Evolutionary conservation across 2,329 filamentous ascomycete species (phyloP), one percentile per base, ranked within the genome.

Genomic region (Diaporthe citrichinensis): DNA sequence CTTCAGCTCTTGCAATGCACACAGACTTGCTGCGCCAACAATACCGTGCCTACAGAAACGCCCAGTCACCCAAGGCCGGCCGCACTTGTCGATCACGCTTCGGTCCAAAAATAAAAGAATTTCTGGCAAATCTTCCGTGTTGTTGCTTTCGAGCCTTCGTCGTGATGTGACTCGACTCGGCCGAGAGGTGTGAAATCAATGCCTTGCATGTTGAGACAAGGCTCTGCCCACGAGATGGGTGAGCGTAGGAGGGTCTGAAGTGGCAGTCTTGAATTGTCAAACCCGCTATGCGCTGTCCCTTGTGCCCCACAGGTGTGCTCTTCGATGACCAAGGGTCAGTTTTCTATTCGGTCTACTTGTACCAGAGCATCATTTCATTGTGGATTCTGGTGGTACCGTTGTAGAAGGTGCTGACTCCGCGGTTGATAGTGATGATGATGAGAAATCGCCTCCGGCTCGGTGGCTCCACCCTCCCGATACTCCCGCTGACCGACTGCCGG

Each of bases 401-500:
- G 58, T 17, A 15, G 36, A 12, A 17, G 39, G 6, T 28, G 58
- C 25, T 65, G 44, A 31, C 39, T 31, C 25, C 46, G 28, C 44
- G 1, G 2, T n/a, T 23, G 31, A 53, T 9, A 39, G 46, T 69
- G 49, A 46, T 69, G 65, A 55, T 69, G 65, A 39, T 69, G 65
- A 69, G 65, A 69, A 69, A 69, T 69, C 65, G 49, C 65, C 34
- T 69, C 74, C 74, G 74, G 74, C 74, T 76, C 74, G 74, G 74
- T 76, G 44, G 72, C 44, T 49, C 74, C 49, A 76, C 62, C 15
- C 28, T 74, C 44, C 75, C 68, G 72, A 44, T 25, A 9, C 62
- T 76, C 23, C 75, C 67, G 68, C 68, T 23, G 65, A 69, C 72
- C 75, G 72, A 75, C 51, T 74, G 68, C 73, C 73, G 73, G 57